Evolutionary conservation across 352 stramenopile genomes (phyloP).

Genomic region (Blastocystis sp.): DNA sequence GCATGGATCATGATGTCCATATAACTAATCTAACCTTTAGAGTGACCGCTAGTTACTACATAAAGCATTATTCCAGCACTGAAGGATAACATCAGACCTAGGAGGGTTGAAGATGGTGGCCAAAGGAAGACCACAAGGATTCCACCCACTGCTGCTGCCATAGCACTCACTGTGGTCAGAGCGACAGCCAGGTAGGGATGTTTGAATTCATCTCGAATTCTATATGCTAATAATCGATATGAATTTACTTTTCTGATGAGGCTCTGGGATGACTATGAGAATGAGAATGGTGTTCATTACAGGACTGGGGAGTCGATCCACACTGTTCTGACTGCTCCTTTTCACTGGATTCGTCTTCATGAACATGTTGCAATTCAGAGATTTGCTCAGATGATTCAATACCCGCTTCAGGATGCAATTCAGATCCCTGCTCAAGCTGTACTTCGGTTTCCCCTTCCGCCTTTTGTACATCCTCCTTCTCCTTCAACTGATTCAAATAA

Average conservation of each 20-base stretch:
- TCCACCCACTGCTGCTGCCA: conserved; percentile 44
- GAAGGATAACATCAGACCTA: conserved; percentile 44
- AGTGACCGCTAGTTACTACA: neutral
- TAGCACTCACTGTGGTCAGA: conserved; percentile 23
- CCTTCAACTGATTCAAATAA: conserved; percentile 1
- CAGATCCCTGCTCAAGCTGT: neutral
- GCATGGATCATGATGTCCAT: conserved; percentile 68
- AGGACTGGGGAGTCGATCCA: neutral
- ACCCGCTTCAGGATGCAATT: neutral
- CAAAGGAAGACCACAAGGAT: conserved; percentile 34
- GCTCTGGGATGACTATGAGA: neutral
- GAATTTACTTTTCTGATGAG: neutral
- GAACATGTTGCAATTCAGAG: neutral
- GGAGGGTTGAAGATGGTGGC: conserved; percentile 14
- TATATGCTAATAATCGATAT: neutral
- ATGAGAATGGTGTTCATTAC: neutral
- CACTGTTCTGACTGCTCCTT: neutral
- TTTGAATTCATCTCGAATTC: conserved; percentile 41
- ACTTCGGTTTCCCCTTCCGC: neutral
- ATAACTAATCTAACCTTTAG: conserved; percentile 26
- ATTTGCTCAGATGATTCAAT: neutral
- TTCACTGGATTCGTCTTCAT: conserved; percentile 3
- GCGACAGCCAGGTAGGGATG: conserved; percentile 52
- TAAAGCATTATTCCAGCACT: conserved; percentile 60
- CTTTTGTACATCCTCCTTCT: neutral